Base-by-base conservation (phyloP, 768 basidiomycete species). In the Cubamyces sp. region DNA sequence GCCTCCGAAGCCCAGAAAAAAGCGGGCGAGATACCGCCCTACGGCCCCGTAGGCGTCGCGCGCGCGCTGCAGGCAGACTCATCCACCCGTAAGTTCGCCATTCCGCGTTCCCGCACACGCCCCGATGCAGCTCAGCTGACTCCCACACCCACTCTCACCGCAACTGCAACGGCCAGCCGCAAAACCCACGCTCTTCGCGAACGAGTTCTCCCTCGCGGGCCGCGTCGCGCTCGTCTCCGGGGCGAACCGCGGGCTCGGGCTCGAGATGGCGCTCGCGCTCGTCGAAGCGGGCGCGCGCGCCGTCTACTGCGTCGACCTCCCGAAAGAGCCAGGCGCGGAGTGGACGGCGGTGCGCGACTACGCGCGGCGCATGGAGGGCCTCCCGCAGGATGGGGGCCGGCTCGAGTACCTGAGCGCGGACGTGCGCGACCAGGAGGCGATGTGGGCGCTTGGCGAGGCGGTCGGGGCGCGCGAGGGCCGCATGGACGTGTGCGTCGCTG, bases 261-360 rank as follows among this genome's bases (percentile, higher is more conserved):
- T 94, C n/a, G 92, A 94, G 76, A 88, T 90, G 87, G 89, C 89
- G 39, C 75, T 92, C 56, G 84, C 86, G 4, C 75, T 92, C 43
- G 82, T 82, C 45, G 91, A 92, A 75, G 87, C 84, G 15, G 91
- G 91, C 37, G 88, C 87, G 6, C 66, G 71, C 45, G 86, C 79
- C 0, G 79, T 90, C 18, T 90, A 91, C 72, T 89, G 87, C 70
- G 74, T 89, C 14, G 90, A 91, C 71, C 76, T 90, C 11, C 82
- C 87, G 1, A 62, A 70, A 41, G 71, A 73, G 40, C 84, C 90
- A 0, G 84, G 84, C 1, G 79, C 78, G 0, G 87, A 87, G 67
- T 91, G 85, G 80, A 64, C 69, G 45, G 77, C 77, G 64, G 84
- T 85, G 18, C 74, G 72, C 19, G 82, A 81, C 37, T 90, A 83